These are phyloP conservation scores for Triticum dicoccoides DNA, from an alignment of 176 grass and related monocot genomes.

Conservation along the genomic window DNA sequence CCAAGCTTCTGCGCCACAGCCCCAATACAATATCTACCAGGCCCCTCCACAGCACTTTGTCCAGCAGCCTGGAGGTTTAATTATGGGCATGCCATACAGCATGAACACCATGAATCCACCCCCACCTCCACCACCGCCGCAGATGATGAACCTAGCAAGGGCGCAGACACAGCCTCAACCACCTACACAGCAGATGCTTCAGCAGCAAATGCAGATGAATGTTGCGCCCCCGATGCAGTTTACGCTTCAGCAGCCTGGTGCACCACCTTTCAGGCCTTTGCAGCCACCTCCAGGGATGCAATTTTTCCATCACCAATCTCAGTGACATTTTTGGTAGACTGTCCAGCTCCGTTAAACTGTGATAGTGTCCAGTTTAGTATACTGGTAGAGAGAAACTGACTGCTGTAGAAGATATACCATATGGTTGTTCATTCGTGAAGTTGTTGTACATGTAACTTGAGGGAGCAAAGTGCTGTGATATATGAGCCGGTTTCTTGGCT, in stretches of 20 bases:
- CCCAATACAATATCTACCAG: slow-evolving; percentile 64
- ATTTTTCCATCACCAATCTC: slow-evolving; percentile 70
- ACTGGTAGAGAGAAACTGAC: slow-evolving; percentile 47
- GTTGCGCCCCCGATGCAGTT: slow-evolving; percentile 51
- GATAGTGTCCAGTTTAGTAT: slow-evolving; percentile 41
- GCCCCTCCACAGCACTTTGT: slow-evolving; percentile 56
- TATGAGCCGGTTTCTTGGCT: slow-evolving; percentile 1
- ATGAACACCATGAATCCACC: slow-evolving; percentile 42
- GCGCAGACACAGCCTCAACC: slow-evolving; percentile 33
- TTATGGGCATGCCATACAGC: slow-evolving; percentile 68
- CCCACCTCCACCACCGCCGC: slow-evolving; percentile 28
- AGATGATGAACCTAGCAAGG: slow-evolving; percentile 61
- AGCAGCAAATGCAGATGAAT: slow-evolving; percentile 60
- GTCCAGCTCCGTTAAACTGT: slow-evolving; percentile 22
- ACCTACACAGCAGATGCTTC: slow-evolving; percentile 40
- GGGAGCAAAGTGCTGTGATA: slow-evolving; percentile 13
- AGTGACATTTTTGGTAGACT: slow-evolving; percentile 55
- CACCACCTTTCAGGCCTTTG: slow-evolving; percentile 62
- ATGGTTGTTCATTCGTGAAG: slow-evolving; percentile 20
- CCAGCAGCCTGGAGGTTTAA: slow-evolving; percentile 61
- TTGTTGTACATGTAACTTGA: slow-evolving; percentile 61
- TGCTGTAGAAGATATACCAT: slow-evolving; percentile 42
- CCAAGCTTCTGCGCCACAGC: slow-evolving; percentile 45
- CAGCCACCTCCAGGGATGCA: slow-evolving; percentile 75
- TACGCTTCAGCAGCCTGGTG: slow-evolving; percentile 51